A percentile compares a stretch with the other conserved stretches of the same genome.
phyloP scores from a whole-genome alignment of 306 rosid genomes.

The Lagenaria siceraria region DNA sequence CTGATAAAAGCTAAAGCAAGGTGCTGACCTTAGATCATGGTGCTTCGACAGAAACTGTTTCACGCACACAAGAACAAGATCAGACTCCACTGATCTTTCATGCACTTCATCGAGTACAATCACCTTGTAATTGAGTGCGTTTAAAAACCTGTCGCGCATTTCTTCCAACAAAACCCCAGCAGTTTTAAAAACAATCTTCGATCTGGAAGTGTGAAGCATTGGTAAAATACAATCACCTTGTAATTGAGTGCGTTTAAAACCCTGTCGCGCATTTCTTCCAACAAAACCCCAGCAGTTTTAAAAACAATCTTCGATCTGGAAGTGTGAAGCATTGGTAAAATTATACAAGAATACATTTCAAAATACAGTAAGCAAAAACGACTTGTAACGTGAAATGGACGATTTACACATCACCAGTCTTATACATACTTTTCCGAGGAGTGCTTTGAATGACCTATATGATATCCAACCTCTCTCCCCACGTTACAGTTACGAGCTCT shows the following conservation, averaged over 20 bases:
- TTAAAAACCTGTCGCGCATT: slow-evolving; percentile 63
- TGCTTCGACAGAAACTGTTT: slow-evolving; percentile 72
- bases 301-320: slow-evolving; percentile 61
- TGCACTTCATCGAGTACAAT: slow-evolving; percentile 91
- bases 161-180: slow-evolving; percentile 91
- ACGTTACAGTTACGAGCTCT: slow-evolving; percentile 55
- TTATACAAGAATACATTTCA: background rate
- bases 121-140: slow-evolving; percentile 69
- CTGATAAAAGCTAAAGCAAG: background rate
- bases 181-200: slow-evolving; percentile 72
- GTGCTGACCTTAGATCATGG: slow-evolving; percentile 55
- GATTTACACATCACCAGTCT: background rate
- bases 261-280: slow-evolving; percentile 78
- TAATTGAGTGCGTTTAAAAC: slow-evolving; percentile 61
- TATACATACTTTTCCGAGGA: slow-evolving; percentile 37
- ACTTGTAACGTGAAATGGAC: background rate
- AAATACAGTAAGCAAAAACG: background rate
- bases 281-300: slow-evolving; percentile 88
- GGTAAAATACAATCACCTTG: slow-evolving; percentile 73
- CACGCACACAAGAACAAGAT: slow-evolving; percentile 77
- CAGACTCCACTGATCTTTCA: slow-evolving; percentile 93
- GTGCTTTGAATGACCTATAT: slow-evolving; percentile 68
- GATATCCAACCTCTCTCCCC: slow-evolving; percentile 87
- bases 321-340: background rate
- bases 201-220: slow-evolving; percentile 23